phyloP scores from a whole-genome alignment of 345 rosid genomes.

The Lumnitzera littorea region DNA sequence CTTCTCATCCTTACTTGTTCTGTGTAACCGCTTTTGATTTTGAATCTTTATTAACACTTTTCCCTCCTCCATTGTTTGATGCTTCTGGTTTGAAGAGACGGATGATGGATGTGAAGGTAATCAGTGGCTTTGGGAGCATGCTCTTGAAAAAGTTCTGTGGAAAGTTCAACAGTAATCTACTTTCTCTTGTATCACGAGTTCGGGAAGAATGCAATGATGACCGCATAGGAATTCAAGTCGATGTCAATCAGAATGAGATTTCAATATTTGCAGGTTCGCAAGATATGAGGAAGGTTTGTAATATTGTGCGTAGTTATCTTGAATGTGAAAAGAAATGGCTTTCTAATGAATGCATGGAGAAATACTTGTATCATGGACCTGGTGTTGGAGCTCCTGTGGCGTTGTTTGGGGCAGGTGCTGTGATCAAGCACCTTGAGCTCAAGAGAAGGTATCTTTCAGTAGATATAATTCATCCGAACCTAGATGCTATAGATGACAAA shows the following conservation, averaged over 20 bases:
- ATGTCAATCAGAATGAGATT: slow-evolving; percentile 58
- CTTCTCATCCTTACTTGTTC: slow-evolving; percentile 55
- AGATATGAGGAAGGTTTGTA: slow-evolving; percentile 45
- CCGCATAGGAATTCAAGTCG: slow-evolving; percentile 49
- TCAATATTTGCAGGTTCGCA: slow-evolving; percentile 43
- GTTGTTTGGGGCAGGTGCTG: slow-evolving; percentile 83
- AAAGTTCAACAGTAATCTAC: slow-evolving; percentile 42
- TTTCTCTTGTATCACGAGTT: slow-evolving; percentile 46
- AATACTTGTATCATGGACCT: slow-evolving; percentile 48
- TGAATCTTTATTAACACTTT: slow-evolving; percentile 44
- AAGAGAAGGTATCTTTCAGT: slow-evolving; percentile 55
- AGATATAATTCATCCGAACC: slow-evolving; percentile 45
- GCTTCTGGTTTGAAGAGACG: slow-evolving; percentile 34
- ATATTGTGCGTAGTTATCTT: slow-evolving; percentile 42
- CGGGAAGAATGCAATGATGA: slow-evolving; percentile 48
- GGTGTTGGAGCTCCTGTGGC: slow-evolving; percentile 50
- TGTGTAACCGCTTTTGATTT: slow-evolving; percentile 82
- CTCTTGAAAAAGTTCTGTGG: slow-evolving; percentile 73
- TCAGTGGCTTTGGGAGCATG: slow-evolving; percentile 52
- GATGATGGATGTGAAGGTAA: slow-evolving; percentile 46
- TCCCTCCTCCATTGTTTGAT: slow-evolving; percentile 74
- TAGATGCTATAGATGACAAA: slow-evolving; percentile 43
- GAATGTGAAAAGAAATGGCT: slow-evolving; percentile 58
- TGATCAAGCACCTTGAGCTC: slow-evolving; percentile 83
- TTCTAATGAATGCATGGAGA: slow-evolving; percentile 68